Evolutionary conservation across 1,139 yeast species (phyloP), one percentile per base, ranked within the genome.

Genomic region (Hansenula lynferdii): DNA sequence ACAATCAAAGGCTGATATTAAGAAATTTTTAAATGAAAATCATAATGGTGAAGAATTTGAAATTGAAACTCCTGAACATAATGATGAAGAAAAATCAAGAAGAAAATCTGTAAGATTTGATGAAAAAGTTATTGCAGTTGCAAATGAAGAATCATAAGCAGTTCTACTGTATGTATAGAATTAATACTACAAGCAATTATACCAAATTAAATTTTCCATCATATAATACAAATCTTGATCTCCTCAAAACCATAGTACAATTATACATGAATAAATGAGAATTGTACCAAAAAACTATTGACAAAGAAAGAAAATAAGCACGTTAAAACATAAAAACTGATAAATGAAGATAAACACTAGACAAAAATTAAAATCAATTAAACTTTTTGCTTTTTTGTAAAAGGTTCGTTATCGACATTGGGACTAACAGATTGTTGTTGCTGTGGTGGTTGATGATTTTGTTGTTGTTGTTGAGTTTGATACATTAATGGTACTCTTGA

Each of bases 41-140:
- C 58, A 58, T 12, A 67, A 62, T 9, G 70, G 69, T 3, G 58
- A 63, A 33, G 80, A 69, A 25, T 67, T 76, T 39, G 83, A 77
- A 31, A 55, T 78, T 30, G 68, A 61, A 10, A 55, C 66, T 3
- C 80, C 80, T 3, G n/a, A 6, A 15, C 56, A 56, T 2, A 48
- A 46, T 18, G 60, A 60, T 15, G 49, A 45, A 18, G 54, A 54
- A 14, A 66, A 70, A 5, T 75, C 69, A 43, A 70, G 90, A 58
- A 65, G 89, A 48, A 81, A 83, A 50, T 80, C 87, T 7, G 92
- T 84, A 4, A 67, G 89, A 43, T 84, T 84, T 53, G 85, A 81
- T 47, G 83, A 78, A 47, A 72, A 73, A 45, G 85, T 80, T 4
- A 59, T 69, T 26, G 67, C 74, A 22, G 73, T 71, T 6, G 58